These are phyloP conservation scores for Aspergillus sclerotiicarbonarius DNA, from an alignment of 495 filamentous ascomycete genomes.

Conservation along the genomic window DNA sequence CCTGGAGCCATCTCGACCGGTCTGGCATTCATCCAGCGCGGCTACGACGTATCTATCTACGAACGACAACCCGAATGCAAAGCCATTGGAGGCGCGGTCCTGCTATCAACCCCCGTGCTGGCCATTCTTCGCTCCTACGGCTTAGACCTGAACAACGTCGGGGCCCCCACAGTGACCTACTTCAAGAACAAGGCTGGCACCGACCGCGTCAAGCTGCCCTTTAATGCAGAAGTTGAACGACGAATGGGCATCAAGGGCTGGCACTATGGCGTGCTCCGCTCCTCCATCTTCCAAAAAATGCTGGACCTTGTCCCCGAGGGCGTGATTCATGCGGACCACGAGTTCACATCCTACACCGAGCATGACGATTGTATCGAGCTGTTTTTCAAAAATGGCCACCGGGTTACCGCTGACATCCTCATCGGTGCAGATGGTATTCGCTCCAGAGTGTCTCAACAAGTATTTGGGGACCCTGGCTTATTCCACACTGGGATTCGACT, in stretches of 20 bases:
- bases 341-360: conserved; percentile 12
- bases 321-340: conserved; percentile 13
- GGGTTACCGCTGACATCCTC: conserved; percentile 17
- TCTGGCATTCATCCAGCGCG: neutral
- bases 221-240: conserved; percentile 17
- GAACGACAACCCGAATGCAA: neutral
- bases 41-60: neutral
- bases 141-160: neutral
- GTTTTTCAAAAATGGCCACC: conserved; percentile 13
- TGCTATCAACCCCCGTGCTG: neutral
- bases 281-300: conserved; percentile 21
- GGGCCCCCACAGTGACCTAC: neutral
- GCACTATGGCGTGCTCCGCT: conserved; percentile 22
- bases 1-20: neutral
- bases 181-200: neutral
- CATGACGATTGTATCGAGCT: conserved; percentile 10
- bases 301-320: conserved; percentile 14
- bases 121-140: neutral
- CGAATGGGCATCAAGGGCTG: conserved; percentile 24
- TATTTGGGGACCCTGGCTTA: conserved; percentile 18
- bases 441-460: conserved; percentile 17
- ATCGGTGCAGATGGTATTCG: conserved; percentile 21
- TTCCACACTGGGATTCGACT: conserved; percentile 20
- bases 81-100: neutral
- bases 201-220: conserved; percentile 17